Evolutionary conservation across 768 basidiomycete species (phyloP), one percentile per base, ranked within the genome.

Genomic region (Rhodotorula toruloides): DNA sequence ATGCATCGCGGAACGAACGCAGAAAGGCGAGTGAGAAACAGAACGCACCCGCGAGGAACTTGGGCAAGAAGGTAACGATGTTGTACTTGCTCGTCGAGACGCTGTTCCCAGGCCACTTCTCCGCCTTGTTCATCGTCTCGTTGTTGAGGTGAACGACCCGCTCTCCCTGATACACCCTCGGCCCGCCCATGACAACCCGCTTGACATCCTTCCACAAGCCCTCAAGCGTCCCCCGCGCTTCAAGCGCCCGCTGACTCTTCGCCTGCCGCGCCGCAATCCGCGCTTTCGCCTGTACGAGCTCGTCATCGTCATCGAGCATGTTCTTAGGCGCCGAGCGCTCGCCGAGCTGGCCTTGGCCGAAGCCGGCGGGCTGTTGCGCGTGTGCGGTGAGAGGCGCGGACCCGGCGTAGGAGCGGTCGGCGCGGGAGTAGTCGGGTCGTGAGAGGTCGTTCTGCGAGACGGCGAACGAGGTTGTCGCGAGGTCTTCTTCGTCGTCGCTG

Each of bases 21-120:
- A 44, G 27, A 21, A 47, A 37, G 29, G 46, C 27, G 44, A 54
- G 21, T n/a, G 25, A 27, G 47, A 29, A 11, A 49, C n/a, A 16
- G 62, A 39, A 80, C 85, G 70, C 73, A 97, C 94, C 92, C 58
- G 84, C 83, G 65, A 99, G 78, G 79, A 98, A 99, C 78, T 97
- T 97, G 44, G 91, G 91, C 8, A 92, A 66, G 77, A 98, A 98
- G 0, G 89, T 88, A 22, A 81, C 81, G 42, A 87, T 63, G 74
- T 92, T 97, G 79, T 98, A 99, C 78, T 98, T 98, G 81, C 88
- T 90, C 31, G 96, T 98, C 16, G 87, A 88, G 32, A 98, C 86
- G 61, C 86, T 87, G 78, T 99, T 99, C 59, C 83, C 85, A 73
- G 81, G 80, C 78, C 82, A 93, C 57, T 85, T 87, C 52, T 77